Evolutionary conservation across 2,329 filamentous ascomycete genomes (phyloP).

Genomic region (Apiospora malaysiana): DNA sequence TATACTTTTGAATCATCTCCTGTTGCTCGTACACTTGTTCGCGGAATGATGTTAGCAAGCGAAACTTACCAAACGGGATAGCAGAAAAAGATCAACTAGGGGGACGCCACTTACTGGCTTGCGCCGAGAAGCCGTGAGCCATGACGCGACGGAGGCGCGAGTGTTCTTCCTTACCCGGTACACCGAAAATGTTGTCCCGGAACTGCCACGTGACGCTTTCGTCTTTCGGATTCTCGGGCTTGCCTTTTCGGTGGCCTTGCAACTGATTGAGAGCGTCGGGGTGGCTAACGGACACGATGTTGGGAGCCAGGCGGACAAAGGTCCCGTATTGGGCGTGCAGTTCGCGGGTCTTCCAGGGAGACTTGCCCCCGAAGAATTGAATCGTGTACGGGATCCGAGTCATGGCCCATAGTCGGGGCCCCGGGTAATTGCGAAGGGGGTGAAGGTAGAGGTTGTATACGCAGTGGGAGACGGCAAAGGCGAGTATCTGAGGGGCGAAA

Average conservation of each 20-base stretch:
- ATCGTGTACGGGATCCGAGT: slow-evolving; percentile 20
- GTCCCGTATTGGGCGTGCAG: slow-evolving; percentile 22
- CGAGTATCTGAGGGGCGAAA: neutral
- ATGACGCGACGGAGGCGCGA: slow-evolving; percentile 24
- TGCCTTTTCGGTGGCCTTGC: slow-evolving; percentile 32
- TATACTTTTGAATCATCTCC: slow-evolving; percentile 29
- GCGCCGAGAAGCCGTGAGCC: slow-evolving; percentile 30
- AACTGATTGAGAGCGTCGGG: slow-evolving; percentile 42
- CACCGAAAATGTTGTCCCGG: slow-evolving; percentile 37
- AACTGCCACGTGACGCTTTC: slow-evolving; percentile 29
- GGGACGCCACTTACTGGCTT: neutral
- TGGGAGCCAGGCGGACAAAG: slow-evolving; percentile 22
- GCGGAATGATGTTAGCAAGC: no score
- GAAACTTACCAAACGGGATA: no score
- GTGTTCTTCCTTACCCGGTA: slow-evolving; percentile 30
- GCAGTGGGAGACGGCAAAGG: neutral
- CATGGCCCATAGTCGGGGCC: slow-evolving; percentile 19
- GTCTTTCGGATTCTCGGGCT: slow-evolving; percentile 35
- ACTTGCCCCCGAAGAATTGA: neutral
- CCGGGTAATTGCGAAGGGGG: slow-evolving; percentile 20
- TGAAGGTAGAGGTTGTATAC: slow-evolving; percentile 24
- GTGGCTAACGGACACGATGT: slow-evolving; percentile 42
- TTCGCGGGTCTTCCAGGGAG: neutral
- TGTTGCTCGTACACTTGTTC: slow-evolving; percentile 30
- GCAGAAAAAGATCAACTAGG: neutral